Base-by-base conservation (phyloP, 2,329 filamentous ascomycete genomes). In the Hypoxylon sp. region DNA sequence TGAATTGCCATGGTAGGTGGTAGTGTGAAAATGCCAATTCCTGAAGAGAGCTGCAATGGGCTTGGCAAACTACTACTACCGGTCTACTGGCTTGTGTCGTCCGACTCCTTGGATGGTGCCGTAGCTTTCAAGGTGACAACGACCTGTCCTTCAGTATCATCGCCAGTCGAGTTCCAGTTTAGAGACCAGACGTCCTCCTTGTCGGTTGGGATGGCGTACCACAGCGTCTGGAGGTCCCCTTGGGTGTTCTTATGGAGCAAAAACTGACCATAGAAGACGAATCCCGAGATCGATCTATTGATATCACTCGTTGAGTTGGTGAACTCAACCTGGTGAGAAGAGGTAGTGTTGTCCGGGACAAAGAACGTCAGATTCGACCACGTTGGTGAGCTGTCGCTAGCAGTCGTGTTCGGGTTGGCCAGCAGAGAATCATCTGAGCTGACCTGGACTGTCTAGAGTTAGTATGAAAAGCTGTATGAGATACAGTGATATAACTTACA, bases 331-430 rank as follows among this genome's bases (percentile, higher is more conserved):
- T 69, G 46, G 38, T 73, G 68, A 14, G 53, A 44, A 5, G 65
- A 36, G 48, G 70, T 63, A 6, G 56, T 54, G 1, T 59, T 20
- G 11, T 59, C 58, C 2, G 73, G 73, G 11, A 74, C 55, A 26
- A 59, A 68, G 53, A 74, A 70, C 28, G 69, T 71, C 6, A 73
- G 64, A 49, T 73, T 72, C 11, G 68, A 72, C 72, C 72, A 74
- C 4, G 40, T 61, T 3, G 72, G 70, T 6, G 62, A n/a, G 22
- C 30, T 54, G 32, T 49, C 59, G 26, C n/a, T 58, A 30, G 61
- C 40, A n/a, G 70, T 73, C n/a, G 65, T 56, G 45, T 73, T 71
- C 11, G 72, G 71, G 46, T 63, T 70, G 6, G 62, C 72, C 45
- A 64, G 9, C 65, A 73, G 57, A 26, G 49, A 33, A n/a, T 65